phyloP scores from a whole-genome alignment of 106 monocot species.

The Dioscorea dumetorum region DNA sequence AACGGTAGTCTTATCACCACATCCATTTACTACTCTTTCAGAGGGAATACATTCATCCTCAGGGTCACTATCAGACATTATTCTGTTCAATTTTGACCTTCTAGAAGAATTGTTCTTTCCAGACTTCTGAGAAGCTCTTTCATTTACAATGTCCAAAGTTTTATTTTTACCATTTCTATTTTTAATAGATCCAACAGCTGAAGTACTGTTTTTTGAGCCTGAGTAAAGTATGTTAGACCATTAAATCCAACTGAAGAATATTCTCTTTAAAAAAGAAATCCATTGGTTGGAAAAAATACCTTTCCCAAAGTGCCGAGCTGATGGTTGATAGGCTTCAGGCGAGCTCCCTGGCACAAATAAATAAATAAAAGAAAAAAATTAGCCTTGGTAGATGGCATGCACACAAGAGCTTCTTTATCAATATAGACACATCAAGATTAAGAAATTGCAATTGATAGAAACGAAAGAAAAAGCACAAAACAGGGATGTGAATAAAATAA shows the following conservation, averaged over 20 bases:
- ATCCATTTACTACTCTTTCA: conserved; percentile 1
- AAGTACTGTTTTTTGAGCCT: conserved; percentile 4
- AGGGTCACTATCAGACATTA: conserved; percentile 7
- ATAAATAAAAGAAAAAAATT: background rate
- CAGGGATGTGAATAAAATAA: too few relatives aligned
- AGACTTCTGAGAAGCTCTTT: background rate
- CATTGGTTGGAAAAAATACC: background rate
- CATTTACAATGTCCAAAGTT: background rate
- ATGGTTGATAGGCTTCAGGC: conserved; percentile 15
- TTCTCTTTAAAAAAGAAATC: background rate
- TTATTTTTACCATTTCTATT: conserved; percentile 1
- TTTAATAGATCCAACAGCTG: conserved; percentile 12
- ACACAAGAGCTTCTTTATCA: background rate
- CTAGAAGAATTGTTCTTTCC: conserved; percentile 2
- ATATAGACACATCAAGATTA: background rate
- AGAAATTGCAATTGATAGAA: too few relatives aligned
- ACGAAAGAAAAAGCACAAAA: background rate
- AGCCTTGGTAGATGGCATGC: background rate
- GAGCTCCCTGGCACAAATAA: conserved; percentile 24
- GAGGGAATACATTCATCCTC: conserved; percentile 6
- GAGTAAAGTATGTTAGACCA: background rate
- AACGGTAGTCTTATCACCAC: background rate
- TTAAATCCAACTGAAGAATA: too few relatives aligned
- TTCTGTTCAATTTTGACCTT: conserved; percentile 6
- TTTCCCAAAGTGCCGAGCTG: conserved; percentile 3